These are phyloP conservation scores for Xylaria digitata DNA, from an alignment of 2,329 filamentous ascomycete genomes.

Conservation along the genomic window DNA sequence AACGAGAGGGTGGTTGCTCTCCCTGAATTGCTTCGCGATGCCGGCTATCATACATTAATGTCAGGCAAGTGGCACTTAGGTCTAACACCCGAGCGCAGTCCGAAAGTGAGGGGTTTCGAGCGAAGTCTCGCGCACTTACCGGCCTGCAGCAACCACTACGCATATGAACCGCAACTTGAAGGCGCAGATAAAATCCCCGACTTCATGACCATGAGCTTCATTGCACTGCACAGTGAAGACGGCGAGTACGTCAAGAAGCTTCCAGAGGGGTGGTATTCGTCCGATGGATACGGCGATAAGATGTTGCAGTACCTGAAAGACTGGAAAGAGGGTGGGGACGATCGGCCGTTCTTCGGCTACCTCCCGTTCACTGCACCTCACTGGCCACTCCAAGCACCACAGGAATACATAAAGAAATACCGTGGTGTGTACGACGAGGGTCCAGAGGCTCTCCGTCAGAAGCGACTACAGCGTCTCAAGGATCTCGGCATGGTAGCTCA, in stretches of 20 bases:
- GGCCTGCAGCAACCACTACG: conserved; percentile 68
- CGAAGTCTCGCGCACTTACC: conserved; percentile 69
- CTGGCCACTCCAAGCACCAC: conserved; percentile 71
- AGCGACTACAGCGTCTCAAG: conserved; percentile 65
- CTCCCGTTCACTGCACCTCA: conserved; percentile 72
- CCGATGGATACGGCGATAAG: conserved; percentile 63
- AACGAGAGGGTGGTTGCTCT: conserved; percentile 69
- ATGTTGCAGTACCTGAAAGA: conserved; percentile 64
- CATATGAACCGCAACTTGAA: conserved; percentile 58
- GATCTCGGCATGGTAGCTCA: conserved; percentile 65
- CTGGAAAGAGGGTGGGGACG: conserved; percentile 53
- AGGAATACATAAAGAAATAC: conserved; percentile 66
- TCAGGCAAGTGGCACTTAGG: conserved; percentile 73
- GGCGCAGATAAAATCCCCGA: conserved; percentile 54
- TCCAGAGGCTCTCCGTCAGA: conserved; percentile 65
- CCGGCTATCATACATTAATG: conserved; percentile 70
- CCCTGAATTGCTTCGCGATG: conserved; percentile 68
- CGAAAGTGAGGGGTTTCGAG: conserved; percentile 68
- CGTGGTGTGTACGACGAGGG: conserved; percentile 70
- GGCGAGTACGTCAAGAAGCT: conserved; percentile 56
- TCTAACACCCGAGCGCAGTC: conserved; percentile 66
- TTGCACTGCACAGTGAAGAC: conserved; percentile 54
- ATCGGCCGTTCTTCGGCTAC: conserved; percentile 68
- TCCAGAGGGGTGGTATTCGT: conserved; percentile 65
- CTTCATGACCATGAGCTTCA: conserved; percentile 55